phyloP scores from a whole-genome alignment of 768 basidiomycete genomes.

The Agaricus blazei region DNA sequence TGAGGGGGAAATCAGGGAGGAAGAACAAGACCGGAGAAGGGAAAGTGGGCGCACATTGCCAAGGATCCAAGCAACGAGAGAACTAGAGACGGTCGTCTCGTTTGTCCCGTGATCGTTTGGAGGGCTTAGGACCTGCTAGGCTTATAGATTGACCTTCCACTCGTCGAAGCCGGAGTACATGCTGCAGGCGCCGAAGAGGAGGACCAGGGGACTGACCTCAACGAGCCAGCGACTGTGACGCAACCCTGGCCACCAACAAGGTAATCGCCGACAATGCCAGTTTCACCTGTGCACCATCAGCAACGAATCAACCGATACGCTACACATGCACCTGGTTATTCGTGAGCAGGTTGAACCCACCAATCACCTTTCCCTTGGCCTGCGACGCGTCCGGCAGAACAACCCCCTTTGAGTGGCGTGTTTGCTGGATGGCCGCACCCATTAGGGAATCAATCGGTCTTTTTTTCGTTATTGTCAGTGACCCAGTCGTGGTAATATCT shows the following conservation, averaged over 20 bases:
- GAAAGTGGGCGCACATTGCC: too few species aligned
- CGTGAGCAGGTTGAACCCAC: slow-evolving; percentile 66
- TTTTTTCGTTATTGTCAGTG: too few species aligned
- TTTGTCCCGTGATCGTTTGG: too few species aligned
- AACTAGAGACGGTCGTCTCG: too few species aligned
- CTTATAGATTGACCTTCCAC: slow-evolving; percentile 99
- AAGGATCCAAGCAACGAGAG: too few species aligned
- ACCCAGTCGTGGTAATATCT: too few species aligned
- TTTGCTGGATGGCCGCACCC: slow-evolving; percentile 83
- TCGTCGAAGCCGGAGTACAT: slow-evolving; percentile 87
- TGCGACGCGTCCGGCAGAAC: too few species aligned
- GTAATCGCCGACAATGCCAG: slow-evolving; percentile 34
- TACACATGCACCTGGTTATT: slow-evolving; percentile 83
- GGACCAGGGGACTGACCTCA: slow-evolving; percentile 91
- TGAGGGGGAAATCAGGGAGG: too few species aligned
- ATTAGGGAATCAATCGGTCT: slow-evolving; percentile 79
- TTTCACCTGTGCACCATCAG: slow-evolving; percentile 28
- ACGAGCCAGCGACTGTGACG: slow-evolving; percentile 72
- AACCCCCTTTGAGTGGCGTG: slow-evolving; percentile 76
- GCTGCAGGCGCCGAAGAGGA: slow-evolving; percentile 93
- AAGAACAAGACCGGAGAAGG: too few species aligned
- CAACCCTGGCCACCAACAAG: slow-evolving; percentile 19
- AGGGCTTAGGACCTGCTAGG: slow-evolving; percentile 95
- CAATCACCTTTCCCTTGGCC: slow-evolving; percentile 30
- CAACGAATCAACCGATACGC: too few species aligned